These are phyloP conservation scores for Trichoderma gamsii DNA, from an alignment of 495 filamentous ascomycete genomes.

Conservation along the genomic window DNA sequence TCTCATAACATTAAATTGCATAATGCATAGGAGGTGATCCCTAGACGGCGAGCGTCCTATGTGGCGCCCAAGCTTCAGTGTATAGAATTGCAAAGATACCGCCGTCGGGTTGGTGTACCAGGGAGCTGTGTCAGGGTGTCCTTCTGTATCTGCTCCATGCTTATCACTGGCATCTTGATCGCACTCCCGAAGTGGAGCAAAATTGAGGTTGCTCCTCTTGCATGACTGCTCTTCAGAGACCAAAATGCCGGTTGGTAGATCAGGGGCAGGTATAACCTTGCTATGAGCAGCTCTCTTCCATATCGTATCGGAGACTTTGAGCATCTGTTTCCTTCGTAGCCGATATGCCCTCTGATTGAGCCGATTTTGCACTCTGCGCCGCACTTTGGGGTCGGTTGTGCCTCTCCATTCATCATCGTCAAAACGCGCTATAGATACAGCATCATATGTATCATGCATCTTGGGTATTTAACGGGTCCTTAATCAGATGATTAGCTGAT, in stretches of 20 bases:
- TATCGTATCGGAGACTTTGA: background rate
- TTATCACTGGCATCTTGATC: background rate
- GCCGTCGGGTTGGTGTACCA: background rate
- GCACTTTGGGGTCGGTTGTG: background rate
- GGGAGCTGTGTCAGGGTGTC: background rate
- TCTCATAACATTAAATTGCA: background rate
- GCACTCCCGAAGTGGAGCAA: background rate
- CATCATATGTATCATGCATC: background rate
- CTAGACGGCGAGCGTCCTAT: background rate
- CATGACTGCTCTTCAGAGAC: background rate
- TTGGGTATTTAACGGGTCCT: background rate
- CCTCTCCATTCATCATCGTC: slow-evolving; percentile 1
- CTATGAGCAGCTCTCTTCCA: background rate
- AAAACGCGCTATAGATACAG: background rate
- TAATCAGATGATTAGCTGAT: background rate
- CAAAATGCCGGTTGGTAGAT: background rate
- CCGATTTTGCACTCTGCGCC: background rate
- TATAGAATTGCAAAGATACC: background rate
- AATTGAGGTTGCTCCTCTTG: background rate
- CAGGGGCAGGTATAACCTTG: background rate
- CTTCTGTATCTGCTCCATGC: background rate
- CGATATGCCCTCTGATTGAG: slow-evolving; percentile 3
- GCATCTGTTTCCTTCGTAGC: background rate
- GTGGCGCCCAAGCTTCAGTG: background rate
- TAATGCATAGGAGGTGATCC: background rate